A percentile compares a stretch with the other conserved stretches of the same genome.
phyloP scores from a whole-genome alignment of 2,329 filamentous ascomycete genomes.

The Diaporthe ilicicola region DNA sequence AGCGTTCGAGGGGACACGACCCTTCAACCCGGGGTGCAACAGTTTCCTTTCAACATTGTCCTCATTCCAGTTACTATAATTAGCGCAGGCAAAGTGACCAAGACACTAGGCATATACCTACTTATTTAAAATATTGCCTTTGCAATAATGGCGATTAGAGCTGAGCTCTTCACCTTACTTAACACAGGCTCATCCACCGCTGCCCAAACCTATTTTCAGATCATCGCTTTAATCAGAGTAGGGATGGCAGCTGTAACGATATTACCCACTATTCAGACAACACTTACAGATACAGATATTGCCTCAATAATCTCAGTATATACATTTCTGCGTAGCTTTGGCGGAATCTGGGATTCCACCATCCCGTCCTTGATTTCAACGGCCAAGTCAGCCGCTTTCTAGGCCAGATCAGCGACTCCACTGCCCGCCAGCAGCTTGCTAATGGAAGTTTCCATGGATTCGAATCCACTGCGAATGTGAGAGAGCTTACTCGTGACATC shows the following conservation, averaged over 20 bases:
- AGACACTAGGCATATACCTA: neutral
- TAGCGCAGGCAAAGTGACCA: slow-evolving; percentile 1
- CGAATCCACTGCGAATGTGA: neutral
- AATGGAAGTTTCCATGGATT: neutral
- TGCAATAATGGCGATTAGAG: neutral
- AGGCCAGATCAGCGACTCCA: neutral
- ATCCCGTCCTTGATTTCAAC: slow-evolving; percentile 46
- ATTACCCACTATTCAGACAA: slow-evolving; percentile 47
- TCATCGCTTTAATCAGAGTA: neutral
- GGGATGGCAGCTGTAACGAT: slow-evolving; percentile 45
- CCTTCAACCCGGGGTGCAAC: slow-evolving; percentile 37
- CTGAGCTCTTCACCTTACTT: neutral
- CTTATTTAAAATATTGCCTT: neutral
- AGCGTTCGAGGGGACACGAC: slow-evolving; percentile 42
- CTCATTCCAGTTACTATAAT: neutral
- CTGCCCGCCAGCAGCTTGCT: neutral
- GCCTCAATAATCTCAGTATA: slow-evolving; percentile 43
- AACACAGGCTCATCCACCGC: neutral
- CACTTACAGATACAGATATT: slow-evolving; percentile 38
- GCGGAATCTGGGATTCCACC: slow-evolving; percentile 48
- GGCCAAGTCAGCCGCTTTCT: neutral
- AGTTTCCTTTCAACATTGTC: slow-evolving; percentile 34
- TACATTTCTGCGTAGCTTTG: slow-evolving; percentile 48
- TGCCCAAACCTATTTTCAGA: neutral
- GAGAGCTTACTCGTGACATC: neutral